Conservation (phyloP, 441 rosid species). For the Capsella rubella region DNA sequence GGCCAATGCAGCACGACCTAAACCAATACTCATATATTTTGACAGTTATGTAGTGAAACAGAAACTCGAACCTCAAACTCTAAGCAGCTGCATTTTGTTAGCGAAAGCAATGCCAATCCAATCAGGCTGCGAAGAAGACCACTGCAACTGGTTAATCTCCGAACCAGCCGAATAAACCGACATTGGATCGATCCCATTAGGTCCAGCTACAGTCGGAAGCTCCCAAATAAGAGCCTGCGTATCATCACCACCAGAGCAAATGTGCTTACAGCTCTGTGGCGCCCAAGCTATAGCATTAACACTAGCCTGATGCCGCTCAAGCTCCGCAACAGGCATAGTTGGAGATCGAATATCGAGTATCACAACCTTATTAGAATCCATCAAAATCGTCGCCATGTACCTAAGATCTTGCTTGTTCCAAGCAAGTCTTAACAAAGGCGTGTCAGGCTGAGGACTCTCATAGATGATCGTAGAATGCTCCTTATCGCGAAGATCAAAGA, state of each 20-base stretch:
- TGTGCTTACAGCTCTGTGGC: constrained; percentile 81
- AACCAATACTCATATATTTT: neutral
- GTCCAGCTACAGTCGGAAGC: constrained; percentile 90
- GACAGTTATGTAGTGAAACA: neutral
- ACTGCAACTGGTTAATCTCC: constrained; percentile 90
- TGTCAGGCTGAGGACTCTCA: constrained; percentile 91
- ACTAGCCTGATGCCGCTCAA: constrained; percentile 82
- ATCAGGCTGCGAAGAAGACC: constrained; percentile 85
- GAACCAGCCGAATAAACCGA: constrained; percentile 79
- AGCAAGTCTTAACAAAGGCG: constrained; percentile 82
- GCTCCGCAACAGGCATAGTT: constrained; percentile 87
- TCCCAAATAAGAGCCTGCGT: constrained; percentile 89
- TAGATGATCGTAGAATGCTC: constrained; percentile 94
- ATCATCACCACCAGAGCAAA: constrained; percentile 92
- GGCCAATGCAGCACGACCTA: neutral
- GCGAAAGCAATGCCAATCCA: constrained; percentile 89
- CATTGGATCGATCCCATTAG: constrained; percentile 90
- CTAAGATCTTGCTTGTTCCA: constrained; percentile 97
- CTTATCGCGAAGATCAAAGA: constrained; percentile 88
- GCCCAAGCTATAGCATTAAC: constrained; percentile 97
- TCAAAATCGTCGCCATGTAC: constrained; percentile 84
- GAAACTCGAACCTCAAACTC: constrained; percentile 63
- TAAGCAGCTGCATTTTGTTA: constrained; percentile 87
- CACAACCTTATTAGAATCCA: constrained; percentile 95
- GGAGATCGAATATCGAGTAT: constrained; percentile 90